Conservation (phyloP, 345 rosid genomes). For the Sapria himalayana region DNA sequence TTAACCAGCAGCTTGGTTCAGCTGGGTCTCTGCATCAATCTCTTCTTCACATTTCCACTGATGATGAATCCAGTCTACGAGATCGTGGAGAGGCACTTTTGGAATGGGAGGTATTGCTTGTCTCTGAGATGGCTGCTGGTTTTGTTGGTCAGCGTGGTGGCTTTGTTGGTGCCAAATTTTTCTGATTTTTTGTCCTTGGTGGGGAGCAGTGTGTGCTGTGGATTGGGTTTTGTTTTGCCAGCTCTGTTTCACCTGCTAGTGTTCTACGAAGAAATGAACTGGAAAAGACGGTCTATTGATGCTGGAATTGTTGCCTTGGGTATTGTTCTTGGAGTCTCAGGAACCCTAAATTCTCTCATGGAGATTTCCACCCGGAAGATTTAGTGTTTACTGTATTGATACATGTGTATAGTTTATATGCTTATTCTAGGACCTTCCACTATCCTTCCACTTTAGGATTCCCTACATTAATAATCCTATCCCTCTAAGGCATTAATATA, state of each 20-base stretch:
- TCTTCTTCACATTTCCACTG: constrained; percentile 78
- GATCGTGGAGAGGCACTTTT: constrained; percentile 52
- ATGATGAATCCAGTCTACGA: constrained; percentile 91
- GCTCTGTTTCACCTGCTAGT: constrained; percentile 58
- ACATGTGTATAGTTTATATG: too few species aligned
- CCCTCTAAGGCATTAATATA: too few species aligned
- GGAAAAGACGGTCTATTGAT: constrained; percentile 39
- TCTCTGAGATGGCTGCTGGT: constrained; percentile 74
- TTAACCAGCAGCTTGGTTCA: constrained; percentile 41
- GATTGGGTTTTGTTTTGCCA: constrained; percentile 63
- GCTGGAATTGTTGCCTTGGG: constrained; percentile 33
- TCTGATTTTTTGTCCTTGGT: constrained; percentile 73
- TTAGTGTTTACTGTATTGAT: too few species aligned
- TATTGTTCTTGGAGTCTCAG: constrained; percentile 36
- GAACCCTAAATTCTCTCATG: constrained; percentile 49
- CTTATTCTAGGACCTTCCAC: too few species aligned
- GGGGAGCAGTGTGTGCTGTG: constrained; percentile 77
- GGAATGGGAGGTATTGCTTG: constrained; percentile 37
- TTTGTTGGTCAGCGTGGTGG: constrained; percentile 33
- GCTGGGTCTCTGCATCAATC: constrained; percentile 60
- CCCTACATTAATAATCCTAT: too few species aligned
- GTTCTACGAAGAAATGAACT: constrained; percentile 57
- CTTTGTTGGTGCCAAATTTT: constrained; percentile 64
- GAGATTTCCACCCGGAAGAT: constrained; percentile 30
- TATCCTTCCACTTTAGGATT: too few species aligned